phyloP scores from a whole-genome alignment of 345 rosid genomes.

The Eucalyptus fibrosa region DNA sequence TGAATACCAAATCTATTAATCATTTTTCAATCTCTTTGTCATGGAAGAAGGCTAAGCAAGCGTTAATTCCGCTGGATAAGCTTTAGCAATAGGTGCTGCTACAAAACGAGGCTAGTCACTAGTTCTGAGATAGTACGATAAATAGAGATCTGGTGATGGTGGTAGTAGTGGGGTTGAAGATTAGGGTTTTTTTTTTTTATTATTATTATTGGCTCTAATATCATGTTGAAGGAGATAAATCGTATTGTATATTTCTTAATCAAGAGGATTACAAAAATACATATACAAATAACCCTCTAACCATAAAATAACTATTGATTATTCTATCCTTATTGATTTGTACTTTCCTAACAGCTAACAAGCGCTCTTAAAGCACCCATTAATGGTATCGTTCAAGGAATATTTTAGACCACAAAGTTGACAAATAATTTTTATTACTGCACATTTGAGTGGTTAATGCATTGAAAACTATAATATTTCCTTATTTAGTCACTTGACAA shows the following conservation, averaged over 20 bases:
- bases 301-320: no score
- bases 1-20: neutral
- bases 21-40: neutral
- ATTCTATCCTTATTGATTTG: no score
- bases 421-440: neutral
- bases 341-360: no score
- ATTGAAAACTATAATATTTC: neutral
- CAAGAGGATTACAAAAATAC: neutral
- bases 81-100: neutral
- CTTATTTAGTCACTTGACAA: neutral
- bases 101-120: neutral
- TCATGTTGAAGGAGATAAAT: neutral
- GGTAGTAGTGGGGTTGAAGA: neutral
- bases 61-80: rapidly evolving
- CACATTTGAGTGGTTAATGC: neutral
- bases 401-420: neutral
- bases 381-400: neutral
- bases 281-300: no score
- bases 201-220: neutral
- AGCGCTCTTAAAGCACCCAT: neutral
- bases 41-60: neutral
- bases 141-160: neutral
- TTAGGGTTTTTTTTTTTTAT: no score
- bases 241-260: no score
- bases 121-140: neutral